Evolutionary conservation across 371 early-diverging fungal species (phyloP).

Genomic region (Batkoa obscura): DNA sequence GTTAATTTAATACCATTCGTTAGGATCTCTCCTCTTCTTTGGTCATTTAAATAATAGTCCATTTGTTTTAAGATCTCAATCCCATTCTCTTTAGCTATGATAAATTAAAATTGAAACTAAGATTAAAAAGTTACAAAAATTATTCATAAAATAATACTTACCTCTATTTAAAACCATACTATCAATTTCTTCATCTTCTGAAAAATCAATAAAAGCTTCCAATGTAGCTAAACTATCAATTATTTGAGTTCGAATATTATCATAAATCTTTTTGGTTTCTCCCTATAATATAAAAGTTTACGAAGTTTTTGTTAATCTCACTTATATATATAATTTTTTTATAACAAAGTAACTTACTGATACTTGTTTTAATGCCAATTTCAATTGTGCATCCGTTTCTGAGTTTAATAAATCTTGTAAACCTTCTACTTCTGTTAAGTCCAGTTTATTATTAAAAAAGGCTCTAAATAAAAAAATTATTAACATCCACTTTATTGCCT

Average conservation of each 20-base stretch:
- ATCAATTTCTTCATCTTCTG: slow-evolving; percentile 67
- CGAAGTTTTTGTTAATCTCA: too few relatives aligned
- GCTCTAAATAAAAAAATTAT: slow-evolving; percentile 19
- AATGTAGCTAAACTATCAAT: slow-evolving; percentile 39
- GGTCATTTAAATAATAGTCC: slow-evolving; percentile 31
- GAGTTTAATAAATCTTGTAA: slow-evolving; percentile 61
- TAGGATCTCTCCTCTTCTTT: slow-evolving; percentile 49
- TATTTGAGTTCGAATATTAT: slow-evolving; percentile 36
- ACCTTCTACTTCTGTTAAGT: slow-evolving; percentile 61
- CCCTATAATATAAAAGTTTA: slow-evolving; percentile 18
- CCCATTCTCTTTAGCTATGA: slow-evolving; percentile 11
- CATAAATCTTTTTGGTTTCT: slow-evolving; percentile 34
- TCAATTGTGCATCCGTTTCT: slow-evolving; percentile 58
- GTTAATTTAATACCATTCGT: slow-evolving; percentile 49
- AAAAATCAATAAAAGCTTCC: slow-evolving; percentile 68
- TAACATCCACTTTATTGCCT: neutral
- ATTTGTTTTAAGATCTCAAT: slow-evolving; percentile 16
- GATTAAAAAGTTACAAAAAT: neutral
- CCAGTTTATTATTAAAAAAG: slow-evolving; percentile 57
- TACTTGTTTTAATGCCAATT: slow-evolving; percentile 46
- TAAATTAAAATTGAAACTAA: neutral
- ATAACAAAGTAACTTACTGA: slow-evolving; percentile 16
- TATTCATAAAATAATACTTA: slow-evolving; percentile 6
- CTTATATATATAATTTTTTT: neutral
- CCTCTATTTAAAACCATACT: slow-evolving; percentile 36